Evolutionary conservation across 257 asterid species (phyloP).

Genomic region (Paulownia fortunei): DNA sequence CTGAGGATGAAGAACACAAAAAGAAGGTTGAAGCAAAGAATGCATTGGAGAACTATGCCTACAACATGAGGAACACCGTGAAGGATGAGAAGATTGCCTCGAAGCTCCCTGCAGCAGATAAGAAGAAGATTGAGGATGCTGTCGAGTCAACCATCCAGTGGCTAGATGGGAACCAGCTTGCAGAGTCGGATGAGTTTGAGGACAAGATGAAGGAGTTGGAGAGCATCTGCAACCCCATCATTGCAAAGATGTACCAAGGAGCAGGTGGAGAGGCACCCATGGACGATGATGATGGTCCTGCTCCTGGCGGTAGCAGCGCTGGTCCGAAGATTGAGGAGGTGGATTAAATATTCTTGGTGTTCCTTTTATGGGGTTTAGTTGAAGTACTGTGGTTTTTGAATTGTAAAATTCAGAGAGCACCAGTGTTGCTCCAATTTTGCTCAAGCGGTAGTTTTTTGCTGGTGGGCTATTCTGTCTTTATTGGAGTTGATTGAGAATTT

Average conservation of each 20-base stretch:
- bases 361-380: background rate
- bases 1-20: slow-evolving; percentile 89
- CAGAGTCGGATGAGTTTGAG: slow-evolving; percentile 76
- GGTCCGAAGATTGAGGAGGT: slow-evolving; percentile 93
- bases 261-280: slow-evolving; percentile 61
- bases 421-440: too few relatives aligned
- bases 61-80: slow-evolving; percentile 89
- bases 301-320: slow-evolving; percentile 57
- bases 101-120: slow-evolving; percentile 60
- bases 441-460: too few relatives aligned
- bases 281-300: slow-evolving; percentile 62
- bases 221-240: slow-evolving; percentile 82
- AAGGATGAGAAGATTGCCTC: slow-evolving; percentile 84
- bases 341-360: slow-evolving; percentile 46
- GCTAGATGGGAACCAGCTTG: slow-evolving; percentile 79
- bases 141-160: slow-evolving; percentile 67
- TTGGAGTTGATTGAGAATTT: too few relatives aligned
- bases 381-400: background rate
- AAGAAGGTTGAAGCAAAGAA: slow-evolving; percentile 85
- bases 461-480: too few relatives aligned
- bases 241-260: slow-evolving; percentile 88
- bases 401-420: too few relatives aligned
- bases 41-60: slow-evolving; percentile 75
- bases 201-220: slow-evolving; percentile 91
- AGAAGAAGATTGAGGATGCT: slow-evolving; percentile 77